phyloP scores from a whole-genome alignment of 108 stramenopile genomes.

The Pseudonitzschia delicatissima region DNA sequence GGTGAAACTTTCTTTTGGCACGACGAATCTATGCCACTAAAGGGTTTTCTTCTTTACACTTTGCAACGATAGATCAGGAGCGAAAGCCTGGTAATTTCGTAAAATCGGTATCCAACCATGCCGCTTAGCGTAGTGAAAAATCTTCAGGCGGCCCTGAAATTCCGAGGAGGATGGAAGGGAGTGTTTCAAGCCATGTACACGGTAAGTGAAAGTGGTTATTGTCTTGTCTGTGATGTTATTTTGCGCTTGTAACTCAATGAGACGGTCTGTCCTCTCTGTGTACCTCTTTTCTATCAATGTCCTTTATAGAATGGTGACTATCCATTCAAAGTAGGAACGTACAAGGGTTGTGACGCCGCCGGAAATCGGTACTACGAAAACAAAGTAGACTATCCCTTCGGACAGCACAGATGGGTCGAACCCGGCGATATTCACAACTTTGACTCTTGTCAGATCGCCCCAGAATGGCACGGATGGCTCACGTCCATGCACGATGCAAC shows the following conservation, averaged over 20 bases:
- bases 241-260: conserved; percentile 3
- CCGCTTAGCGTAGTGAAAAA: not conserved
- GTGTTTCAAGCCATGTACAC: conserved; percentile 92
- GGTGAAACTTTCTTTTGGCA: no score
- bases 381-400: conserved; percentile 87
- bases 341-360: conserved; percentile 86
- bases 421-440: conserved; percentile 87
- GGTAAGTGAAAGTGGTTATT: conserved; percentile 39
- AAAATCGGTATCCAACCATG: not conserved
- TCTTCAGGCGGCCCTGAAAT: conserved; percentile 53
- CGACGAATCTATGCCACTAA: no score
- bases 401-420: conserved; percentile 97
- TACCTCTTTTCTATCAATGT: conserved; percentile 4
- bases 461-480: conserved; percentile 97
- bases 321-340: conserved; percentile 95
- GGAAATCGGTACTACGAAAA: conserved; percentile 98
- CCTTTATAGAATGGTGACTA: conserved; percentile 84
- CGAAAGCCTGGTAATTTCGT: no score
- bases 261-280: conserved; percentile 1
- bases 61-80: no score
- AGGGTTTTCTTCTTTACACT: no score
- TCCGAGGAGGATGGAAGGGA: conserved; percentile 87
- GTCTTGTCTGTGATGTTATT: conserved; percentile 1
- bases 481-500: conserved; percentile 84
- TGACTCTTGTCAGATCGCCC: conserved; percentile 84